Conservation (phyloP, 2,329 filamentous ascomycete genomes). For the Fusarium sulawesiense region DNA sequence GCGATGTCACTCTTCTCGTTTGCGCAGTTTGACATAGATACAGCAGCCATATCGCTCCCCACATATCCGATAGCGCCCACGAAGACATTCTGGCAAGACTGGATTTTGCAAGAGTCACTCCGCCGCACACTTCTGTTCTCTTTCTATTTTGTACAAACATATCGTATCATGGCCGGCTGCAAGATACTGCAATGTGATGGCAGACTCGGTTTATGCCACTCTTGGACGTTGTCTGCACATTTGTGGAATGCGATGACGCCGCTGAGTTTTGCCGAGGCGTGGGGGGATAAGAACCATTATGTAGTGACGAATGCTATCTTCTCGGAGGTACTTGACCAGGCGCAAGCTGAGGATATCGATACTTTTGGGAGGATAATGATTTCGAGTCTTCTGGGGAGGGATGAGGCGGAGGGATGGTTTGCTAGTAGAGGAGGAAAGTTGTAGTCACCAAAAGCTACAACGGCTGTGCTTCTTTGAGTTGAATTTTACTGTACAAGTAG, state of each 20-base stretch:
- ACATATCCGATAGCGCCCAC: conserved; percentile 54
- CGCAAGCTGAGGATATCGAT: conserved; percentile 57
- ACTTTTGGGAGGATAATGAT: conserved; percentile 55
- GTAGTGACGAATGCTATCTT: conserved; percentile 50
- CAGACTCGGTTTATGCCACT: conserved; percentile 48
- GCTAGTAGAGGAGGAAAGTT: conserved; percentile 40
- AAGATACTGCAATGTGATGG: conserved; percentile 46
- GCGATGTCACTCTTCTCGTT: conserved; percentile 50
- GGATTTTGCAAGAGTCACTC: conserved; percentile 65
- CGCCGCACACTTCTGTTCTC: conserved; percentile 63
- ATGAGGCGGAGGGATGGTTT: conserved; percentile 52
- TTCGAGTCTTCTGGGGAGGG: conserved; percentile 47
- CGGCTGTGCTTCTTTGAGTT: background rate
- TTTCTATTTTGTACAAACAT: conserved; percentile 58
- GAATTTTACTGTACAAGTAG: background rate
- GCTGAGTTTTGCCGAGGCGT: conserved; percentile 53
- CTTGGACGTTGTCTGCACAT: conserved; percentile 54
- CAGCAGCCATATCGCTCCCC: conserved; percentile 38
- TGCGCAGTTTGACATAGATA: conserved; percentile 48
- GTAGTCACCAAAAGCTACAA: background rate
- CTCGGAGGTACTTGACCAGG: conserved; percentile 45
- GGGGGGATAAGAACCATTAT: conserved; percentile 52
- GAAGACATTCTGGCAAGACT: conserved; percentile 61
- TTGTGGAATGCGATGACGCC: conserved; percentile 54
- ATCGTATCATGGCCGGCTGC: conserved; percentile 50